Evolutionary conservation across 2,329 filamentous ascomycete genomes (phyloP), one percentile per base, ranked within the genome.

Genomic region (Pestalotiopsis sp.): DNA sequence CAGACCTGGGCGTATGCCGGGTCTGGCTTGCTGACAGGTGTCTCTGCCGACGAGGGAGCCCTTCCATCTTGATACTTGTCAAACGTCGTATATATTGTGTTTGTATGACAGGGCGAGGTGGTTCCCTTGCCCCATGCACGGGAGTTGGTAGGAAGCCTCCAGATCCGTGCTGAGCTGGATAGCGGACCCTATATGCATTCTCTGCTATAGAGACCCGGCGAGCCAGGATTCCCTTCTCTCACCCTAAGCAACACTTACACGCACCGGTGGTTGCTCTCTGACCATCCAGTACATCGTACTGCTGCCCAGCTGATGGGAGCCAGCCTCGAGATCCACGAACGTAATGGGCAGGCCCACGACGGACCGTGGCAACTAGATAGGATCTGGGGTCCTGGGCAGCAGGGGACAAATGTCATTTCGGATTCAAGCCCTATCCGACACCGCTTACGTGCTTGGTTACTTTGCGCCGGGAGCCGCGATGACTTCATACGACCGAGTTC

Each of bases 11-110:
- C 24, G 20, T 35, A 52, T 52, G 44, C 44, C 44, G 44, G 58
- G 30, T n/a, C n/a, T 35, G n/a, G 24, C 20, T 17, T 56, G 38
- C 38, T 65, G 63, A 65, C 44, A 56, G 63, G 22, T 56, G 24
- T 38, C 35, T 56, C 22, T n/a, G n/a, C 30, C 62, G 30, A 56
- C n/a, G 44, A 52, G 62, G 22, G 24, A 24, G 62, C 44, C 62
- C 40, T 65, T n/a, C 48, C 62, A 38, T 48, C 30, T 65, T 65
- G 62, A 65, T 56, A 65, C 62, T 65, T 65, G 62, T 55, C 62
- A 65, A 65, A 55, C 62, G 30, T 35, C 62, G 30, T 24, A 57
- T 65, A 48, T n/a, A 65, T 55, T 65, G 62, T 52, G 58, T 56
- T 56, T 56, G 62, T 65, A 57, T 48, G 24, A 56, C 40, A 48